These are phyloP conservation scores for Gossypium ekmanianum DNA, from an alignment of 345 rosid species.

Conservation along the genomic window DNA sequence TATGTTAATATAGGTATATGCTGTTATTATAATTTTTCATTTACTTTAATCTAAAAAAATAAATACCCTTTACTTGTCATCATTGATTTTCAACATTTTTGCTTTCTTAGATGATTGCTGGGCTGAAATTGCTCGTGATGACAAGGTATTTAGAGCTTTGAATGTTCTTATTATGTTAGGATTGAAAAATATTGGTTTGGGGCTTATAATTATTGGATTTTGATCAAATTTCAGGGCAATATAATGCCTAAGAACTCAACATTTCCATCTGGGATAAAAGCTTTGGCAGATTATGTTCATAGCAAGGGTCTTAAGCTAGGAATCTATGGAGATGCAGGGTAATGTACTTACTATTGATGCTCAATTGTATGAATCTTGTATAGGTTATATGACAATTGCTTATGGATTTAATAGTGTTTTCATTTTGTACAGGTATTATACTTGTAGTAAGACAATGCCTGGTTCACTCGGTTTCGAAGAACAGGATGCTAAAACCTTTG, in stretches of 20 bases:
- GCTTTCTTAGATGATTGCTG: slow-evolving; percentile 79
- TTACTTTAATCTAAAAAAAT: too few relatives aligned
- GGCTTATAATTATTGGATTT: background rate
- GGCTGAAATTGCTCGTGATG: slow-evolving; percentile 80
- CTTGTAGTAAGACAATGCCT: slow-evolving; percentile 88
- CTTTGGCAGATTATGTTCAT: slow-evolving; percentile 79
- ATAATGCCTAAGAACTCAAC: slow-evolving; percentile 55
- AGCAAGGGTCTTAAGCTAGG: slow-evolving; percentile 84
- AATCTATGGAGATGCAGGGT: slow-evolving; percentile 89
- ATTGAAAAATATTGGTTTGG: background rate
- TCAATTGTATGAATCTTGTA: background rate
- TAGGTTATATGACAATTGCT: background rate
- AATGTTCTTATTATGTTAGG: background rate
- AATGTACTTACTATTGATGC: background rate
- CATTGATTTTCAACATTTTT: slow-evolving; percentile 11
- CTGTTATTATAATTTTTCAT: background rate
- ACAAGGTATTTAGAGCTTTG: slow-evolving; percentile 45
- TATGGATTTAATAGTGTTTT: background rate
- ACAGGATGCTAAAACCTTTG: slow-evolving; percentile 88
- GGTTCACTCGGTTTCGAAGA: slow-evolving; percentile 90
- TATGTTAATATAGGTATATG: slow-evolving; percentile 77
- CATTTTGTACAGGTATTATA: slow-evolving; percentile 47
- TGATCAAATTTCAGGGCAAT: slow-evolving; percentile 46
- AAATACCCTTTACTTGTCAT: background rate
- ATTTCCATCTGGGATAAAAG: slow-evolving; percentile 82